A percentile compares a stretch with the other conserved stretches of the same genome.
Evolutionary conservation across 768 basidiomycete species (phyloP).

Genomic region (Lentinula boryana): DNA sequence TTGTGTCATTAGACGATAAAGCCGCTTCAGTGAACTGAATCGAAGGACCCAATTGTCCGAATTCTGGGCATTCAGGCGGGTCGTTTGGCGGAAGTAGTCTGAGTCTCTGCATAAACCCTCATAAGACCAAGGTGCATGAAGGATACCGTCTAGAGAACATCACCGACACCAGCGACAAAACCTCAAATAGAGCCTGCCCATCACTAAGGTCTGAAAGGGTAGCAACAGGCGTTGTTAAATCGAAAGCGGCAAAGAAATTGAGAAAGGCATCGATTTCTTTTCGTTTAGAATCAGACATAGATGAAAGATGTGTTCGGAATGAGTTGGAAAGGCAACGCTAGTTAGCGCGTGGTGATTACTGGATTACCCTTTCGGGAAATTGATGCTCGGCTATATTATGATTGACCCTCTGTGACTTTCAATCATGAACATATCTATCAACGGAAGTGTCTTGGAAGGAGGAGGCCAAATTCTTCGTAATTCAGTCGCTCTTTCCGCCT

Average conservation of each 20-base stretch:
- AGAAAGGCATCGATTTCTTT: constrained; percentile 79
- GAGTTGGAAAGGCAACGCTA: background rate
- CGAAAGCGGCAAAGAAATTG: constrained; percentile 73
- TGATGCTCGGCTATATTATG: background rate
- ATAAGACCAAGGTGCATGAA: background rate
- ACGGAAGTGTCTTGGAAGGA: constrained; percentile 38
- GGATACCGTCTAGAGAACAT: constrained; percentile 3
- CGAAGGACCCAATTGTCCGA: constrained; percentile 89
- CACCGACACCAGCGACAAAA: constrained; percentile 74
- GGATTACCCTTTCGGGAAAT: background rate
- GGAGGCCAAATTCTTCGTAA: constrained; percentile 76
- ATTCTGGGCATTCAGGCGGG: constrained; percentile 51
- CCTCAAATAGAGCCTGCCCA: constrained; percentile 69
- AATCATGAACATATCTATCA: constrained; percentile 6
- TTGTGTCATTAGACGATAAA: constrained; percentile 85
- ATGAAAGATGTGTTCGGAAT: background rate
- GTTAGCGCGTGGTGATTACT: background rate
- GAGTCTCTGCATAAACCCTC: constrained; percentile 49
- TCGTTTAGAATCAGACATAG: constrained; percentile 32
- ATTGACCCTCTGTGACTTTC: background rate
- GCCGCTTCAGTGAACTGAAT: constrained; percentile 75
- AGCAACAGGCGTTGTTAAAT: constrained; percentile 57
- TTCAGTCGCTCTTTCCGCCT: constrained; percentile 56
- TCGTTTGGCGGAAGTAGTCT: constrained; percentile 67
- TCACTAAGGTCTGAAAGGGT: constrained; percentile 71